These are phyloP conservation scores for Kodamaea nitidulidarum DNA, from an alignment of 805 yeast species.

Conservation along the genomic window DNA sequence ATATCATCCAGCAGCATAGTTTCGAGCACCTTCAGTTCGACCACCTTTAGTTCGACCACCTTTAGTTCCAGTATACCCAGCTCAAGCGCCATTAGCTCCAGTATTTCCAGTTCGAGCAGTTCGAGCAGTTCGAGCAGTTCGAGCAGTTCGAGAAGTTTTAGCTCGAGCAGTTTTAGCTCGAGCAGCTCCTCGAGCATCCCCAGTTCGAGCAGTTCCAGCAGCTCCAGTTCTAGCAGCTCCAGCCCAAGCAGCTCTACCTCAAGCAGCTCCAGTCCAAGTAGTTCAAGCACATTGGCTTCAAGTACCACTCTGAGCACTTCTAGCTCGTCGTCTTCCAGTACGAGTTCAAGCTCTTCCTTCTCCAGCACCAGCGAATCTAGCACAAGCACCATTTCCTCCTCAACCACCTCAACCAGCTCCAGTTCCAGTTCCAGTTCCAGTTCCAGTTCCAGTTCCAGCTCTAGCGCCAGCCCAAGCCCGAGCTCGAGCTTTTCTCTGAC, in stretches of 20 bases:
- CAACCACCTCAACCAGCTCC: not conserved
- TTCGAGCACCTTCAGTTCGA: not conserved
- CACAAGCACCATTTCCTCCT: not conserved
- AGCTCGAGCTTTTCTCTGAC: not conserved
- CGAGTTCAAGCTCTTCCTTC: not conserved
- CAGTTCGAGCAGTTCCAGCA: not conserved
- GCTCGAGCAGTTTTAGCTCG: too few relatives aligned
- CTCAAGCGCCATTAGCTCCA: conserved; percentile 1
- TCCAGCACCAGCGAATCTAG: too few relatives aligned
- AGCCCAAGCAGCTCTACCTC: too few relatives aligned
- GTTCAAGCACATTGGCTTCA: too few relatives aligned
- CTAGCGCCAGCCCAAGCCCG: not conserved
- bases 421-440: not conserved
- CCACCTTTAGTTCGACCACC: not conserved
- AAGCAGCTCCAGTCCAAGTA: too few relatives aligned
- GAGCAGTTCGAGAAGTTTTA: too few relatives aligned
- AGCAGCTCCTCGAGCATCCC: too few relatives aligned
- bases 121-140: too few relatives aligned
- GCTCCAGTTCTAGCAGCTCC: not conserved
- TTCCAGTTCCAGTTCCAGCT: not conserved
- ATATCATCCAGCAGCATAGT: not conserved
- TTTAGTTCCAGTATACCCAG: not conserved
- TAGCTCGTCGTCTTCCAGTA: not conserved
- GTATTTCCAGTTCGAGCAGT: too few relatives aligned
- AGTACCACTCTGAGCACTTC: too few relatives aligned